A percentile compares a stretch with the other conserved stretches of the same genome.
Evolutionary conservation across 1,139 yeast genomes (phyloP).

Genomic region (Magnusiomyces tetraspermus): DNA sequence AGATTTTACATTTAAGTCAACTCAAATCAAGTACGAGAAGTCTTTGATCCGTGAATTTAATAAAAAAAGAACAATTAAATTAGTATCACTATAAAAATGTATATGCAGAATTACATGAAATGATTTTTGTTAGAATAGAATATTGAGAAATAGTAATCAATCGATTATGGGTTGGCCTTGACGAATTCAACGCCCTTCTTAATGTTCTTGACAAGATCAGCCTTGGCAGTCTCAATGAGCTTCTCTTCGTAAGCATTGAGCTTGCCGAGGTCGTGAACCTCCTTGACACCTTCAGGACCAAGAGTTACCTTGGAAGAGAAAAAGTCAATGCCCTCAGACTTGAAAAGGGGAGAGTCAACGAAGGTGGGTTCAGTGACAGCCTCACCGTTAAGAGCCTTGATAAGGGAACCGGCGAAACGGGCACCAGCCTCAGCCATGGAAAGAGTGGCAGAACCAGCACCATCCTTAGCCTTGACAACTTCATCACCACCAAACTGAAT

Average conservation of each 20-base stretch:
- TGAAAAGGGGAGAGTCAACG: constrained; percentile 68
- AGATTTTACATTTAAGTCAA: no score
- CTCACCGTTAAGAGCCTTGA: constrained; percentile 45
- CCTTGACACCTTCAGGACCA: constrained; percentile 81
- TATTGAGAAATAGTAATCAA: not conserved
- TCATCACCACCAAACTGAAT: constrained; percentile 98
- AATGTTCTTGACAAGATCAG: constrained; percentile 46
- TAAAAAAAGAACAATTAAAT: no score
- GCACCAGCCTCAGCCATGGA: constrained; percentile 99
- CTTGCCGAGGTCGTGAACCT: constrained; percentile 60
- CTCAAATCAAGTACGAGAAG: no score
- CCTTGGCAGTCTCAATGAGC: constrained; percentile 43
- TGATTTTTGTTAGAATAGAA: no score
- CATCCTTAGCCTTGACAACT: no score
- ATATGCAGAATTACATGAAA: no score
- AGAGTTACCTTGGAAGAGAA: constrained; percentile 87
- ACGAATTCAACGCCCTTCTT: constrained; percentile 62
- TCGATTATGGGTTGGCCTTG: constrained; percentile 33
- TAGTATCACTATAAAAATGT: no score
- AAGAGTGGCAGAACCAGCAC: no score
- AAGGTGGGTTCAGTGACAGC: constrained; percentile 50
- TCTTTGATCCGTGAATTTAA: no score
- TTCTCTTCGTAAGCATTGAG: constrained; percentile 77
- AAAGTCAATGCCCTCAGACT: constrained; percentile 77
- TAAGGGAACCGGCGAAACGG: constrained; percentile 49